Conservation (phyloP, 1,284 basidiomycete genomes). For the Trichosporon ovoides region DNA sequence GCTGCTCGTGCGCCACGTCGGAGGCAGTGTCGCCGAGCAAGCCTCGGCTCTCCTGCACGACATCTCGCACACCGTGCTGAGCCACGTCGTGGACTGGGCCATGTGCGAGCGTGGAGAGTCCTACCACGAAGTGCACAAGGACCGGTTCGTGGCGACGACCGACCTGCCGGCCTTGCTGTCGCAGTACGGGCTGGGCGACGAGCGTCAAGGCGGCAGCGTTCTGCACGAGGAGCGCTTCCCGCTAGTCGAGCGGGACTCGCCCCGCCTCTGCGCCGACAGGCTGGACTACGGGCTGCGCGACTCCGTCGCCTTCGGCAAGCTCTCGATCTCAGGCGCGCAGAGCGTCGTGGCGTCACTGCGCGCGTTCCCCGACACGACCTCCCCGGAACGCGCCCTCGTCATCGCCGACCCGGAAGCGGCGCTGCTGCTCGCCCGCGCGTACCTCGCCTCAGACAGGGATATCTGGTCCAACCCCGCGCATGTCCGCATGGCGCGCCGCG, state of each 20-base stretch:
- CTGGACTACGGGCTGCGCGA: constrained; percentile 23
- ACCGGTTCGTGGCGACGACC: constrained; percentile 13
- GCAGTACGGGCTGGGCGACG: background rate
- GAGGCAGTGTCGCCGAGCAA: constrained; percentile 16
- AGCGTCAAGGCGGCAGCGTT: background rate
- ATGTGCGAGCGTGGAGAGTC: background rate
- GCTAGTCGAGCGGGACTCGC: constrained; percentile 16
- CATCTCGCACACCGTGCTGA: constrained; percentile 16
- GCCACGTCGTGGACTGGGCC: constrained; percentile 17
- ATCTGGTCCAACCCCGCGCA: constrained; percentile 17
- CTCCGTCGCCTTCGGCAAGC: constrained; percentile 13
- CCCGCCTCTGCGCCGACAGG: constrained; percentile 18
- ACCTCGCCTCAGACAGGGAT: constrained; percentile 7
- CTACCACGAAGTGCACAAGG: constrained; percentile 20
- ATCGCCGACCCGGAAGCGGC: background rate
- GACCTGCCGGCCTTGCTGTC: constrained; percentile 4
- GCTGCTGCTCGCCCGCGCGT: constrained; percentile 12
- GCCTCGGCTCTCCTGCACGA: constrained; percentile 19
- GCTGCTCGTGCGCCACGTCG: constrained; percentile 16
- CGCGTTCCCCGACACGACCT: constrained; percentile 1
- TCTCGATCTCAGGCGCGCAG: background rate
- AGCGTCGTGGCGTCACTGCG: constrained; percentile 2
- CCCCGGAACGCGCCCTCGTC: constrained; percentile 9
- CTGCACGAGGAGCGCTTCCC: constrained; percentile 17
- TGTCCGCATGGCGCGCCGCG: constrained; percentile 9